These are phyloP conservation scores for Primulina huaijiensis DNA, from an alignment of 257 asterid species.

Conservation along the genomic window DNA sequence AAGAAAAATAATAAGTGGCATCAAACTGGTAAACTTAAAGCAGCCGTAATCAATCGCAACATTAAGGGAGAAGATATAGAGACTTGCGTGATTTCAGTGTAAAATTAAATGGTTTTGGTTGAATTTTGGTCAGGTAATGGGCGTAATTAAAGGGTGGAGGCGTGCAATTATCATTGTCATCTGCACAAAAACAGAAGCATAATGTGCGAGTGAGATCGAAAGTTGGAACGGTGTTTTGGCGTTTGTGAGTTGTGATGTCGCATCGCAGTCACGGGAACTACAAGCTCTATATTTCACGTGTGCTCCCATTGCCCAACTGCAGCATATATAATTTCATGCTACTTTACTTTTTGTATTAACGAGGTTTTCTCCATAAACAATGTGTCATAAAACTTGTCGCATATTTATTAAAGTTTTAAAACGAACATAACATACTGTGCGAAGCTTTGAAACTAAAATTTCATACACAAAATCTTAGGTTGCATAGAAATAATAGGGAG, in stretches of 20 bases:
- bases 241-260: slow-evolving; percentile 13
- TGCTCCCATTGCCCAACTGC: not conserved
- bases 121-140: not conserved
- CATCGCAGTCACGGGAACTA: slow-evolving; percentile 28
- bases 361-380: not conserved
- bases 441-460: too few relatives aligned
- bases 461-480: not conserved
- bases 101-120: not conserved
- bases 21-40: too few relatives aligned
- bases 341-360: not conserved
- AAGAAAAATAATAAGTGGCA: not conserved
- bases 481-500: not conserved
- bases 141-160: slow-evolving; percentile 32
- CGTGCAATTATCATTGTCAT: not conserved
- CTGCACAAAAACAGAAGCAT: not conserved
- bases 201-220: slow-evolving; percentile 16
- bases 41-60: not conserved
- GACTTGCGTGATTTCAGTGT: slow-evolving; percentile 36
- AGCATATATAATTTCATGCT: not conserved
- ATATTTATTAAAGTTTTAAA: too few relatives aligned
- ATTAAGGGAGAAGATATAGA: not conserved
- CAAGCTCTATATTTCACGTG: slow-evolving; percentile 24
- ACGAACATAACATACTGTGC: too few relatives aligned
- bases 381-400: too few relatives aligned
- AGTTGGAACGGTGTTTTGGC: slow-evolving; percentile 30